phyloP scores from a whole-genome alignment of 1,139 yeast species.

The Nakaseomyces glabratus region DNA sequence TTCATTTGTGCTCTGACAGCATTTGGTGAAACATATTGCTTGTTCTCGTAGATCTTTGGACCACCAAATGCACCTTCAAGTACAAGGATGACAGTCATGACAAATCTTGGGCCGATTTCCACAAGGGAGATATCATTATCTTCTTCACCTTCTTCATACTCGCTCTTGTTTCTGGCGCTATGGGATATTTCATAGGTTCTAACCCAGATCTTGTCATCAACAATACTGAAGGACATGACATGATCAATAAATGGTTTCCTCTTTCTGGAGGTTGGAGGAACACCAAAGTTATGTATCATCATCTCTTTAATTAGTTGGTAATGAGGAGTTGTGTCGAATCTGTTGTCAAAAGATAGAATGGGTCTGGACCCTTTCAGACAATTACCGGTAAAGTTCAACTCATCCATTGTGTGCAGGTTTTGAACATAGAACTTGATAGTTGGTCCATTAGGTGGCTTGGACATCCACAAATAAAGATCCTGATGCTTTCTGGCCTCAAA shows the following conservation, averaged over 20 bases:
- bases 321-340: slow-evolving; percentile 63
- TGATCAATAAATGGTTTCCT: slow-evolving; percentile 93
- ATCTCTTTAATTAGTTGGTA: slow-evolving; percentile 72
- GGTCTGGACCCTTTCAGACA: slow-evolving; percentile 96
- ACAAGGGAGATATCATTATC: slow-evolving; percentile 57
- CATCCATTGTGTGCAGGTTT: slow-evolving; percentile 93
- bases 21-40: slow-evolving; percentile 94
- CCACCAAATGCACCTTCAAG: slow-evolving; percentile 98
- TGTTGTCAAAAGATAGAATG: slow-evolving; percentile 75
- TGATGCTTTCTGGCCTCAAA: slow-evolving; percentile 96
- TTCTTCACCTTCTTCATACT: slow-evolving; percentile 34
- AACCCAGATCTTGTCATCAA: slow-evolving; percentile 91
- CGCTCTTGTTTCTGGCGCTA: slow-evolving; percentile 45
- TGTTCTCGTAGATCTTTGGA: slow-evolving; percentile 93
- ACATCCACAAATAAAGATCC: slow-evolving; percentile 88
- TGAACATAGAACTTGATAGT: slow-evolving; percentile 89
- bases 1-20: slow-evolving; percentile 83
- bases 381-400: slow-evolving; percentile 91
- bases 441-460: slow-evolving; percentile 98
- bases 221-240: slow-evolving; percentile 85
- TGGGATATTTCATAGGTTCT: slow-evolving; percentile 91
- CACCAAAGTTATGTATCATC: slow-evolving; percentile 83
- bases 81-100: slow-evolving; percentile 81
- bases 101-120: slow-evolving; percentile 96
- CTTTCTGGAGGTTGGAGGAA: slow-evolving; percentile 92